Conservation (phyloP, 2,329 filamentous ascomycete species). For the Botrytis tulipae region DNA sequence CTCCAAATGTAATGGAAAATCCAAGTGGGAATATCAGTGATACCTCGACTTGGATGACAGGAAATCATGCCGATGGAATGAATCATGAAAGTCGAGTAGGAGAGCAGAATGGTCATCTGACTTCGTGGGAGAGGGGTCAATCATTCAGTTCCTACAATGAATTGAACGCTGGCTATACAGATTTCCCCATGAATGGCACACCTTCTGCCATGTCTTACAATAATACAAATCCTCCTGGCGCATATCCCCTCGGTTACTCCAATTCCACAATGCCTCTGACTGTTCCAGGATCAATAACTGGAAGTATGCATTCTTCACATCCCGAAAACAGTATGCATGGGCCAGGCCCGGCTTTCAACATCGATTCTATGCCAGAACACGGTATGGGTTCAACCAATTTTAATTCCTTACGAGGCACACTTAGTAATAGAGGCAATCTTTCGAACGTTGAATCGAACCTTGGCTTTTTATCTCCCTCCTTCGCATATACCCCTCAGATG, state of each 20-base stretch:
- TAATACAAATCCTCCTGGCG: background rate
- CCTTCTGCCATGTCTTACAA: background rate
- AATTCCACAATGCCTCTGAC: background rate
- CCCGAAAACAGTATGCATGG: background rate
- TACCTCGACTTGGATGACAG: background rate
- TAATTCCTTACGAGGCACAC: background rate
- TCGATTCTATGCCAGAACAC: conserved; percentile 12
- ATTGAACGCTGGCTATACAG: background rate
- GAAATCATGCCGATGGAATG: background rate
- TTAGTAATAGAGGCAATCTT: conserved; percentile 28
- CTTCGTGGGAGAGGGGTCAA: background rate
- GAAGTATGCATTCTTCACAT: background rate
- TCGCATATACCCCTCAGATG: conserved; percentile 36
- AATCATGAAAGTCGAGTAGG: background rate
- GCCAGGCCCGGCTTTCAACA: background rate
- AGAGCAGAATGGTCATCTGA: background rate
- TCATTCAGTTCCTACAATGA: no score
- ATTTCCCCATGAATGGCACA: background rate
- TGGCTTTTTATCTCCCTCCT: conserved; percentile 36
- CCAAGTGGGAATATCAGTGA: background rate
- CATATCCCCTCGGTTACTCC: conserved; percentile 18
- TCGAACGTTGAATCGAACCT: conserved; percentile 27
- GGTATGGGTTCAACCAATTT: background rate
- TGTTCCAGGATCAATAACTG: background rate
- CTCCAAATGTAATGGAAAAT: background rate